These are phyloP conservation scores for Catunica adiposa DNA, from an alignment of 2,329 filamentous ascomycete species.

Conservation along the genomic window DNA sequence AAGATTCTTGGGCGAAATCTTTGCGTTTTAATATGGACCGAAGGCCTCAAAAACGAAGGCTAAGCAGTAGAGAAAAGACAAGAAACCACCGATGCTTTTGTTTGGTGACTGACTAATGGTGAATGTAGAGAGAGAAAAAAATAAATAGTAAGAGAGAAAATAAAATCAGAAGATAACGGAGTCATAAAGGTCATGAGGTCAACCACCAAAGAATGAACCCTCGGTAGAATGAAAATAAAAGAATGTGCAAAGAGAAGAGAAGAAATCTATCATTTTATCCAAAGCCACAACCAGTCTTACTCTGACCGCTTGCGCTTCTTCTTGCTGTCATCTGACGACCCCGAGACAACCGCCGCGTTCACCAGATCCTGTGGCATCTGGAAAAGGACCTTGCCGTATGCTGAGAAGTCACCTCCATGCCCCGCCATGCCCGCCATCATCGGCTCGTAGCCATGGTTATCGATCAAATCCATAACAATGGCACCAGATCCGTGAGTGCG, in stretches of 20 bases:
- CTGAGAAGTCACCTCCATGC: constrained; percentile 44
- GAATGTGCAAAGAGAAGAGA: neutral
- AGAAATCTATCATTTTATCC: constrained; percentile 1
- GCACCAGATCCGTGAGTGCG: constrained; percentile 83
- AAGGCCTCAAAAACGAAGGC: neutral
- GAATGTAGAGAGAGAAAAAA: constrained; percentile 12
- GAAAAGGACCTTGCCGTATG: constrained; percentile 64
- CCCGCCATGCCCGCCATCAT: constrained; percentile 24
- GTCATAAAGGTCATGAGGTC: neutral
- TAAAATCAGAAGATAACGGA: constrained; percentile 7
- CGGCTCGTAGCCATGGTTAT: constrained; percentile 43
- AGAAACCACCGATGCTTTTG: constrained; percentile 1
- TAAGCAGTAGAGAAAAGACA: constrained; percentile 8
- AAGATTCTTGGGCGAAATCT: neutral
- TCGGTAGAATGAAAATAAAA: neutral
- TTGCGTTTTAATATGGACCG: neutral
- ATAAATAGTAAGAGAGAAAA: constrained; percentile 9
- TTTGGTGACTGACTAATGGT: neutral
- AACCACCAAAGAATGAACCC: neutral
- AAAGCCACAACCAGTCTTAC: constrained; percentile 23
- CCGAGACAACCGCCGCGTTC: constrained; percentile 39
- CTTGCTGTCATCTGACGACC: constrained; percentile 25
- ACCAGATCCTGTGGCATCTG: constrained; percentile 61
- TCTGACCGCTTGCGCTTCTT: constrained; percentile 58
- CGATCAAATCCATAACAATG: constrained; percentile 78